Evolutionary conservation across 2,329 filamentous ascomycete species (phyloP).

Genomic region (Fusarium sp.): DNA sequence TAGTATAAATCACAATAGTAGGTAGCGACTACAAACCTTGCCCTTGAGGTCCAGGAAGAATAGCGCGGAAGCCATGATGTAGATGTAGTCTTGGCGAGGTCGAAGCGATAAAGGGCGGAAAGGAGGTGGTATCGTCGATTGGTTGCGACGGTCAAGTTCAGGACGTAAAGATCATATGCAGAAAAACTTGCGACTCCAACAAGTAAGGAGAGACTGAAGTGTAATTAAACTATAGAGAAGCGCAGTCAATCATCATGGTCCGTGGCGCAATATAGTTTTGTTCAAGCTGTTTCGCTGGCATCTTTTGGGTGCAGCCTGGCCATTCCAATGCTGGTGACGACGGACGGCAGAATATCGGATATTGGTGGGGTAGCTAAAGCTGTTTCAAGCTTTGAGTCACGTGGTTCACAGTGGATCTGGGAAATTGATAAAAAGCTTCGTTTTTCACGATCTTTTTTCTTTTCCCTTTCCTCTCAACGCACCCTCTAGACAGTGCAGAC

Average conservation of each 20-base stretch:
- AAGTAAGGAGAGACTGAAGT: slow-evolving; percentile 13
- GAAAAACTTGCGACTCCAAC: slow-evolving; percentile 6
- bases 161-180: slow-evolving; percentile 30
- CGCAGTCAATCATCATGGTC: slow-evolving; percentile 44
- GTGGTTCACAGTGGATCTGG: slow-evolving; percentile 12
- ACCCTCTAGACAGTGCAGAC: slow-evolving; percentile 88
- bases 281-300: slow-evolving; percentile 42
- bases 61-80: slow-evolving; percentile 90
- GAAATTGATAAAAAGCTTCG: slow-evolving; percentile 24
- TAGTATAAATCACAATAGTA: neutral
- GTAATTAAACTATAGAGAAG: slow-evolving; percentile 38
- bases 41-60: slow-evolving; percentile 99
- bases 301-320: slow-evolving; percentile 43
- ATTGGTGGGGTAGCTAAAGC: slow-evolving; percentile 39
- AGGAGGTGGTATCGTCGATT: slow-evolving; percentile 45
- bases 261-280: slow-evolving; percentile 22
- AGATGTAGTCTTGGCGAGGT: slow-evolving; percentile 22
- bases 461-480: slow-evolving; percentile 66
- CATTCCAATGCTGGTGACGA: slow-evolving; percentile 30
- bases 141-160: slow-evolving; percentile 31
- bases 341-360: slow-evolving; percentile 41
- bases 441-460: neutral
- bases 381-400: slow-evolving; percentile 17
- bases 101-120: slow-evolving; percentile 32
- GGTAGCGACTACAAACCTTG: slow-evolving; percentile 72